Evolutionary conservation across 352 stramenopile species (phyloP).

Genomic region (Thalassiosira mediterranea): DNA sequence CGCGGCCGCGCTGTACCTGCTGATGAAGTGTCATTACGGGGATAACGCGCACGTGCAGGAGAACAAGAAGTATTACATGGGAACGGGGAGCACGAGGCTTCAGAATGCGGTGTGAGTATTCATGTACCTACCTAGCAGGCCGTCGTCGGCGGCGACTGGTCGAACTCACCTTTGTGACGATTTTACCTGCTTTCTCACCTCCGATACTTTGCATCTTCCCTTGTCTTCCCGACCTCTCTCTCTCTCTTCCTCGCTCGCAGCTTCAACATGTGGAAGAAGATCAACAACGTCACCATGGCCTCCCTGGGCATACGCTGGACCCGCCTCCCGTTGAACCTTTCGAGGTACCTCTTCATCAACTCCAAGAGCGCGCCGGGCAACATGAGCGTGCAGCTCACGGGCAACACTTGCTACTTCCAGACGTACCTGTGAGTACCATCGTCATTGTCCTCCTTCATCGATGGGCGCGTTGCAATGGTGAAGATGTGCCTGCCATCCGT

Average conservation of each 20-base stretch:
- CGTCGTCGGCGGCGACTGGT: neutral
- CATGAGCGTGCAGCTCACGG: conserved; percentile 65
- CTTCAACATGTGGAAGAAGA: conserved; percentile 57
- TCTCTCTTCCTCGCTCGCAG: conserved; percentile 2
- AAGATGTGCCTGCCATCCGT: too few species aligned
- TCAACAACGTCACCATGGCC: conserved; percentile 45
- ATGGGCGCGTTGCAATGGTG: too few species aligned
- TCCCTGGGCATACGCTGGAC: conserved; percentile 28
- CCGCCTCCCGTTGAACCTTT: conserved; percentile 43
- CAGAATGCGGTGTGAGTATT: conserved; percentile 51
- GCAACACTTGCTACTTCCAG: conserved; percentile 74
- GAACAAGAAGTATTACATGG: conserved; percentile 68
- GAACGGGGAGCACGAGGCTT: conserved; percentile 23
- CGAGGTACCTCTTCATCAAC: conserved; percentile 64
- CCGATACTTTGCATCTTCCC: neutral
- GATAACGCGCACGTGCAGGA: conserved; percentile 63
- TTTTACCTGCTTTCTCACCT: neutral
- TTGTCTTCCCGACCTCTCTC: neutral
- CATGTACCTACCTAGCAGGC: neutral
- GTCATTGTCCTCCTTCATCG: too few species aligned
- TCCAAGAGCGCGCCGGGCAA: conserved; percentile 17
- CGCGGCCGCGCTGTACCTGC: conserved; percentile 46
- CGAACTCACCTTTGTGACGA: neutral
- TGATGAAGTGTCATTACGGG: conserved; percentile 72
- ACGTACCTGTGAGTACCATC: conserved; percentile 68